These are phyloP conservation scores for Elongisporangium anandrum DNA, from an alignment of 352 stramenopile genomes.

Conservation along the genomic window DNA sequence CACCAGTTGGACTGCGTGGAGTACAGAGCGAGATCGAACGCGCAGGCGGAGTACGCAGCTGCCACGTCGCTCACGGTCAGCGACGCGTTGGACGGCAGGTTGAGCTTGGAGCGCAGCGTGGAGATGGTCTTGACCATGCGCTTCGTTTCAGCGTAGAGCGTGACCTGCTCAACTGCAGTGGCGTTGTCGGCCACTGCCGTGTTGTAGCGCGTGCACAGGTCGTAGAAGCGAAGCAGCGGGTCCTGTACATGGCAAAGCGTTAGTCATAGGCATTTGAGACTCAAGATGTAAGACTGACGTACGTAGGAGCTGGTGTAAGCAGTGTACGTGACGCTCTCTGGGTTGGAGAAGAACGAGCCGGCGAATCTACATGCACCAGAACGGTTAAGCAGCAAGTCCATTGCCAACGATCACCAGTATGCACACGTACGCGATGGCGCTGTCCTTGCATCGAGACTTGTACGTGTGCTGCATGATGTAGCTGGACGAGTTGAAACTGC, in stretches of 20 bases:
- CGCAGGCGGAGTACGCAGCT: slow-evolving; percentile 55
- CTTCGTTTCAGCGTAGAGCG: slow-evolving; percentile 27
- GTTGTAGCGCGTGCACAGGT: slow-evolving; percentile 56
- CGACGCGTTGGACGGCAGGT: slow-evolving; percentile 18
- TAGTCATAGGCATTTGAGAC: not conserved
- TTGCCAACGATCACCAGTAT: too few relatives aligned
- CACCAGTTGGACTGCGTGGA: slow-evolving; percentile 52
- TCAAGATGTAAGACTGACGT: not conserved
- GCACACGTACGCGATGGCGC: slow-evolving; percentile 53
- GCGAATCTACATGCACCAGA: slow-evolving; percentile 30
- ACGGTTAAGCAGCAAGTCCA: too few relatives aligned
- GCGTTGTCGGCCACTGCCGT: slow-evolving; percentile 49
- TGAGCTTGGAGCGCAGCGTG: slow-evolving; percentile 30
- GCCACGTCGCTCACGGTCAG: slow-evolving; percentile 38
- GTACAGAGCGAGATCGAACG: slow-evolving; percentile 69
- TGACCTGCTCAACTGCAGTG: slow-evolving; percentile 32
- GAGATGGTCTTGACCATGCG: slow-evolving; percentile 22
- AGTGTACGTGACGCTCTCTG: slow-evolving; percentile 40
- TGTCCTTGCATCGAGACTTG: slow-evolving; percentile 50
- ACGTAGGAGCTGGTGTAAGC: slow-evolving; percentile 48
- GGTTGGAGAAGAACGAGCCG: slow-evolving; percentile 53
- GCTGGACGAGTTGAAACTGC: slow-evolving; percentile 20
- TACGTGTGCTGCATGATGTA: slow-evolving; percentile 60
- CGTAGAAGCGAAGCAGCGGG: slow-evolving; percentile 59
- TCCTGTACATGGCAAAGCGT: slow-evolving; percentile 21